Evolutionary conservation across 2,329 filamentous ascomycete genomes (phyloP), one percentile per base, ranked within the genome.

Genomic region (Apiospora saccharicola): DNA sequence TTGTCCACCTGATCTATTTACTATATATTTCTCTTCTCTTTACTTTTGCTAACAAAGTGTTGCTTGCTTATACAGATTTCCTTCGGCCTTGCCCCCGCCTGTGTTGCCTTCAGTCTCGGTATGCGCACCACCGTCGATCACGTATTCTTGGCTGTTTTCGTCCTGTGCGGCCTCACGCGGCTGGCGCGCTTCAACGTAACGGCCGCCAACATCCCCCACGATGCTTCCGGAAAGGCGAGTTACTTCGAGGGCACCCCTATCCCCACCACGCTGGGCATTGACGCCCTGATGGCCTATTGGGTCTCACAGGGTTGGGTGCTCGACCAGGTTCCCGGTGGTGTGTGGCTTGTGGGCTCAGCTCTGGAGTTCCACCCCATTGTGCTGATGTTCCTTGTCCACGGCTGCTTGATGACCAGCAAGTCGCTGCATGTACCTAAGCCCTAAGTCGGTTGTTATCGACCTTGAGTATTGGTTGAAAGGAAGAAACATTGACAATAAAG

Each of bases 221-320:
- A 99, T 81, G 92, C 91, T 68, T 90, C 89, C 0, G 96, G 96
- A 77, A 99, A 99, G 86, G 94, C 93, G 73, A 90, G 93, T 80
- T 99, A 97, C 85, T 99, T 99, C 78, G 96, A 99, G 85, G 96
- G 96, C 77, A 97, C 96, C 0, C 96, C 96, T 0, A 98, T 98
- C 78, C 96, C 96, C 1, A 98, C 95, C 3, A 95, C 93, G 34
- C 86, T 98, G 34, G 91, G 88, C 1, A 91, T 97, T 76, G 94
- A 94, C 74, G 90, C 88, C 19, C 78, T 97, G 72, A 98, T 98
- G 94, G 94, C 92, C 43, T 98, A 92, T 84, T 98, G 95, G 93
- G 90, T 97, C 43, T 91, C 88, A 72, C 88, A 94, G 76, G 92
- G 93, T 74, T 96, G 93, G 93, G 88, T 96, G 67, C 87, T 94